phyloP scores from a whole-genome alignment of 805 yeast species.

The Metschnikowia santaceciliae region DNA sequence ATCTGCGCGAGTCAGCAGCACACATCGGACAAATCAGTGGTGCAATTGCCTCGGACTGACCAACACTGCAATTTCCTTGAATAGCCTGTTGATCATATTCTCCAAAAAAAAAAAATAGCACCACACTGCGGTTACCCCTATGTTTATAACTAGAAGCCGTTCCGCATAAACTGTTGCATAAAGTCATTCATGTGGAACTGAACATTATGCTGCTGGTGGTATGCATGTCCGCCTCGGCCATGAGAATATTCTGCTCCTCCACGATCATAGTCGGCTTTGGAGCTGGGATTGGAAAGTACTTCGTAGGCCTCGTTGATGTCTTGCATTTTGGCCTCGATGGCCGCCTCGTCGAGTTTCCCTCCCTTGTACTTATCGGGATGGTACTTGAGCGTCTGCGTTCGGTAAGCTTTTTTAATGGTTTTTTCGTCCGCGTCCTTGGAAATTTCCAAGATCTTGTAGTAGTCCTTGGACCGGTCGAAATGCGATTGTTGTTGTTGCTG shows the following conservation, averaged over 20 bases:
- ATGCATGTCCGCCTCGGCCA: conserved; percentile 6
- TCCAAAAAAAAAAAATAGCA: not conserved
- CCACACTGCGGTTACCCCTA: not conserved
- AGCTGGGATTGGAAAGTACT: conserved; percentile 63
- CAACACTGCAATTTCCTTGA: no score
- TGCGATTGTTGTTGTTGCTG: conserved; percentile 24
- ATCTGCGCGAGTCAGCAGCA: no score
- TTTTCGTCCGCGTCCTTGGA: conserved; percentile 61
- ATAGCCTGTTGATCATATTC: no score
- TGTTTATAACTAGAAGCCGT: not conserved
- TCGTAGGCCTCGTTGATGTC: conserved; percentile 93
- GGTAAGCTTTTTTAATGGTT: conserved; percentile 76
- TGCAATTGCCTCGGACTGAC: not conserved
- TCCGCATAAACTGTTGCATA: conserved; percentile 15
- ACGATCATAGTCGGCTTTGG: conserved; percentile 61
- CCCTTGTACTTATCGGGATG: conserved; percentile 90
- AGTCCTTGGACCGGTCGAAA: conserved; percentile 53
- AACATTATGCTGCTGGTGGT: conserved; percentile 6
- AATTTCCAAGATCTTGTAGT: conserved; percentile 74
- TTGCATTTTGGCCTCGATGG: conserved; percentile 81
- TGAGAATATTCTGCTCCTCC: conserved; percentile 27
- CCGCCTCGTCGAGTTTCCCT: conserved; percentile 59
- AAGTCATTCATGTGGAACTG: conserved; percentile 16
- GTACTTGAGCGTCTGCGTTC: conserved; percentile 70
- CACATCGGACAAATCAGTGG: not conserved